These are phyloP conservation scores for Paraglomus brasilianum DNA, from an alignment of 192 early-diverging fungal genomes.

Conservation along the genomic window DNA sequence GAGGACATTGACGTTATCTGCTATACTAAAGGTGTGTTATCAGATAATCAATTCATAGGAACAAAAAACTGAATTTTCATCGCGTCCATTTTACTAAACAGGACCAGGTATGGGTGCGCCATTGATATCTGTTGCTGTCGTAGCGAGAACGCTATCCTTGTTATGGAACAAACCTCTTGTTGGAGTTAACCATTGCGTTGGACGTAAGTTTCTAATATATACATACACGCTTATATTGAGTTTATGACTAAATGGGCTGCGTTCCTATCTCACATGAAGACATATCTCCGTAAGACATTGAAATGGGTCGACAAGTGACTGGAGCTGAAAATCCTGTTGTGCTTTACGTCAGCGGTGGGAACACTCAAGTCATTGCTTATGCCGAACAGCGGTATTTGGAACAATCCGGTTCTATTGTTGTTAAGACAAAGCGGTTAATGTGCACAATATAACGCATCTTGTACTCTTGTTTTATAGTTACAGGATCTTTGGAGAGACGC, in stretches of 20 bases:
- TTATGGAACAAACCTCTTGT: conserved; percentile 92
- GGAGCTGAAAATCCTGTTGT: conserved; percentile 93
- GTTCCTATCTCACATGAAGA: background rate
- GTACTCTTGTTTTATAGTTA: conserved; percentile 48
- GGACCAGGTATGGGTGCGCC: conserved; percentile 99
- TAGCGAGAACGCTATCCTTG: conserved; percentile 88
- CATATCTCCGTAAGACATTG: conserved; percentile 65
- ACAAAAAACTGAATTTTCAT: background rate
- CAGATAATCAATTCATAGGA: background rate
- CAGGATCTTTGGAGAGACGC: conserved; percentile 96
- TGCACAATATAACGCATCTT: background rate
- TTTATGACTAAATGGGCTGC: background rate
- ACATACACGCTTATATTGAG: background rate
- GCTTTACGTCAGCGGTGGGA: conserved; percentile 96
- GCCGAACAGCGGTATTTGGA: conserved; percentile 69
- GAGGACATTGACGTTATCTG: conserved; percentile 88
- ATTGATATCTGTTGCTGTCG: conserved; percentile 82
- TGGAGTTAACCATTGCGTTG: conserved; percentile 97
- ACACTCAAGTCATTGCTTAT: conserved; percentile 99
- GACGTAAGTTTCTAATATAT: conserved; percentile 54
- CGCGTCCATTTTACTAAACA: conserved; percentile 20
- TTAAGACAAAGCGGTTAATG: background rate
- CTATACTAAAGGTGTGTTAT: conserved; percentile 79
- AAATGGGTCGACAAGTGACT: conserved; percentile 98
- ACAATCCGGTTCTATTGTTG: background rate